Evolutionary conservation across 352 stramenopile genomes (phyloP), one percentile per base, ranked within the genome.

Genomic region (Phytopythium boreale): DNA sequence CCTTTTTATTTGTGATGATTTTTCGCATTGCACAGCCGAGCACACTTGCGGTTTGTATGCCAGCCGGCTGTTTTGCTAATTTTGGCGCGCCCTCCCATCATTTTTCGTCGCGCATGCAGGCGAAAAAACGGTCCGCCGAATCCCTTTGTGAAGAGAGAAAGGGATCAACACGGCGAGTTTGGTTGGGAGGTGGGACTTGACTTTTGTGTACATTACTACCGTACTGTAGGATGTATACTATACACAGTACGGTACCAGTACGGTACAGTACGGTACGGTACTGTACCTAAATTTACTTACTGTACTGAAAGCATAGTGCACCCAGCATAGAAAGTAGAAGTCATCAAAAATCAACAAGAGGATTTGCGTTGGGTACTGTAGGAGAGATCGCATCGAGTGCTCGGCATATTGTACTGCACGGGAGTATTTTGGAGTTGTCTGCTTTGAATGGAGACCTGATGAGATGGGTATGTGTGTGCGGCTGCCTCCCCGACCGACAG

Each of bases 71-170:
- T 29, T 26, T 17, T 52, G 22, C 27, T 34, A 41, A 41, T 43
- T 43, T 57, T 57, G 27, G 14, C 11, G 24, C 19, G 29, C 19
- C 10, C 19, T 31, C 31, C 6, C 26, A 46, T 43, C 15, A 46
- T 43, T 44, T 58, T 34, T 34, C 7, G 29, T 34, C 29, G 29
- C 34, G 52, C 52, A 57, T 57, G 51, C 49, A 36, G 46, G n/a
- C 24, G 49, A 36, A 56, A 56, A 56, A 27, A 56, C 49, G 49
- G 39, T 7, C 39, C 15, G 39, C 15, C 39, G 15, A 39, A 7
- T 14, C 34, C 10, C 34, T 10, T 39, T 39, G 34, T 14, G 34
- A 39, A 39, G 34, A 39, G 34, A 14, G 34, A 39, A 39, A 39
- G 34, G 34, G 34, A 14, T 39, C 39, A 46, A 46, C 39, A 46